Conservation (phyloP, 192 early-diverging fungal species). For the Coemansia sp. region DNA sequence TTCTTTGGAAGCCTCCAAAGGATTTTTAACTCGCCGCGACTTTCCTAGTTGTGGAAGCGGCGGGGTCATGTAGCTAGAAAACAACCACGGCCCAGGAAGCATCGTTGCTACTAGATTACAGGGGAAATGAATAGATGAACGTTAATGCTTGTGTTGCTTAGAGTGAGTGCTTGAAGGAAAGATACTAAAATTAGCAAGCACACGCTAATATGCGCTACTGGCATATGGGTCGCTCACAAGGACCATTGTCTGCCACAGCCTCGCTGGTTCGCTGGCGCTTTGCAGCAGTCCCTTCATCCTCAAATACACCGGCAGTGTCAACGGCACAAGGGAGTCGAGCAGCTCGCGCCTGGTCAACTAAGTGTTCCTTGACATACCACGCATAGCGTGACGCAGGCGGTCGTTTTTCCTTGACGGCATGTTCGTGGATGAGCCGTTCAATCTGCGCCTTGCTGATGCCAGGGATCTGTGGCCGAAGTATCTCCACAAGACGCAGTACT, state of each 20-base stretch:
- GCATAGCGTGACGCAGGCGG: constrained; percentile 19
- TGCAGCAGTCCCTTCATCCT: background rate
- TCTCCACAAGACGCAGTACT: constrained; percentile 30
- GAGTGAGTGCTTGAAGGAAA: background rate
- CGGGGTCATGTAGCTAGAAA: constrained; percentile 6
- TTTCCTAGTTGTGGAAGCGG: constrained; percentile 28
- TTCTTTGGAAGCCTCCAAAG: constrained; percentile 32
- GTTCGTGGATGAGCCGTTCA: constrained; percentile 42
- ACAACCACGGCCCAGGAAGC: background rate
- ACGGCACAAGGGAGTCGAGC: background rate
- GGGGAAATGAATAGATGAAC: too few relatives aligned
- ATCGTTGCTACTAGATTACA: background rate
- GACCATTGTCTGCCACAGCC: too few relatives aligned
- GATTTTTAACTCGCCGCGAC: constrained; percentile 19
- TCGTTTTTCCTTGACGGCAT: constrained; percentile 47
- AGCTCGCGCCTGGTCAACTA: constrained; percentile 10
- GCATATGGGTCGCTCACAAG: background rate
- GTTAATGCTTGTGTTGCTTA: too few relatives aligned
- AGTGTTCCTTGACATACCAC: constrained; percentile 37
- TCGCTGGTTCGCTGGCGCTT: constrained; percentile 20
- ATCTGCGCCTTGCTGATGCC: constrained; percentile 40
- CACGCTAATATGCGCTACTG: too few relatives aligned
- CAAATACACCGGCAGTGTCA: background rate
- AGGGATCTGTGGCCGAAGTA: constrained; percentile 22
- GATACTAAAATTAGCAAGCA: background rate